phyloP scores from a whole-genome alignment of 768 basidiomycete species.

The Kondoa subrosea region DNA sequence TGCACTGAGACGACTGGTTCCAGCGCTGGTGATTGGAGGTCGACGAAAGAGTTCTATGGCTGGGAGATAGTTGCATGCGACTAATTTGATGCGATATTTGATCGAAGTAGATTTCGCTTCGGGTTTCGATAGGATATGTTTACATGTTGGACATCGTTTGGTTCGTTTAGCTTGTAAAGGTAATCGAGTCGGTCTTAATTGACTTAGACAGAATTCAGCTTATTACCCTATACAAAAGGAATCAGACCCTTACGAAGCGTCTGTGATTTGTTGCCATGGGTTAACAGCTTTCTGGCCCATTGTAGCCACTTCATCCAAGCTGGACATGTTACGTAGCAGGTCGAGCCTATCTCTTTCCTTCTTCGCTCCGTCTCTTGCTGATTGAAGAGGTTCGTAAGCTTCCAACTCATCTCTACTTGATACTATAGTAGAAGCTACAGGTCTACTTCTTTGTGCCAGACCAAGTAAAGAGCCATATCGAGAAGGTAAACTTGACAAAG shows the following conservation, averaged over 20 bases:
- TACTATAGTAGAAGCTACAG: constrained; percentile 6
- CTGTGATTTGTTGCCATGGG: constrained; percentile 57
- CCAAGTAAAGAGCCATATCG: constrained; percentile 25
- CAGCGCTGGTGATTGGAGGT: constrained; percentile 30
- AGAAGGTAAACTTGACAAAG: constrained; percentile 9
- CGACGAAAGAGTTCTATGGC: constrained; percentile 48
- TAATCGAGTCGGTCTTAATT: constrained; percentile 72
- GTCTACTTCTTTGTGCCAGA: constrained; percentile 9
- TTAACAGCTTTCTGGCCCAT: constrained; percentile 64
- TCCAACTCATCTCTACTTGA: constrained; percentile 28
- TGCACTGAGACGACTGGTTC: constrained; percentile 7
- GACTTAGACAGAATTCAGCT: constrained; percentile 37
- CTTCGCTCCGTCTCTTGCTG: constrained; percentile 8
- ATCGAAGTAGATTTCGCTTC: constrained; percentile 91
- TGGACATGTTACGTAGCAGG: constrained; percentile 45
- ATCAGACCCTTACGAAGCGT: constrained; percentile 44
- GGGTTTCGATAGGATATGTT: constrained; percentile 93
- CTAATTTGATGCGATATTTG: constrained; percentile 91
- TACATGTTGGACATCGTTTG: constrained; percentile 83
- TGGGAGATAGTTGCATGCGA: constrained; percentile 85
- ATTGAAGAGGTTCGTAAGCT: constrained; percentile 20
- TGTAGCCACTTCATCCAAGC: constrained; percentile 45
- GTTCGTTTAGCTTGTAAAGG: constrained; percentile 84
- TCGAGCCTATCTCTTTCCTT: constrained; percentile 43
- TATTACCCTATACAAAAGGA: background rate